Base-by-base conservation (phyloP, 2,329 filamentous ascomycete species). In the Clarireedia monteithiana region DNA sequence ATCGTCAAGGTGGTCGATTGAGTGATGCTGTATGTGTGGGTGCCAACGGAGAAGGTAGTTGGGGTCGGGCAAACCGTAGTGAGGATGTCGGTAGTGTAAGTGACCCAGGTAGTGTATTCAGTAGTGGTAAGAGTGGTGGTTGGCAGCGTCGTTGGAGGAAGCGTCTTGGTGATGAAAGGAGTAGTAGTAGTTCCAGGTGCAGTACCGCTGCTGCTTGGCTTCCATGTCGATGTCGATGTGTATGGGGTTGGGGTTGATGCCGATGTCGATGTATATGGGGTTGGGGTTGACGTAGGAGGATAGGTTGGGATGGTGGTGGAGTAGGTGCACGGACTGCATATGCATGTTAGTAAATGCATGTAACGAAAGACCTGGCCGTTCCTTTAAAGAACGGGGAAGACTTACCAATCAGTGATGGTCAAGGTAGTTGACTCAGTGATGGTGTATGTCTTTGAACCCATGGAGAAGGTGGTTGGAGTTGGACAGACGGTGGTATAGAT, bases 21-120 rank as follows among this genome's bases (percentile, higher is more conserved):
- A 62, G 83, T 84, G 73, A 90, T 76, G 64, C 80, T 86, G 69
- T 75, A 75, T 59, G 76, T 77, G 58, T 71, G 63, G 58, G 67
- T 68, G 57, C 69, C 70, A 62, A 74, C 66, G 42, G 71, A 70
- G 58, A 79, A 63, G 40, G 68, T 69, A 51, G 78, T 79, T 48
- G 55, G 44, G 10, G 55, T 48, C 2, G 44, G 54, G 23, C 48
- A 47, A 15, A 56, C 54, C 23, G 54, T 56, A 15, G 54, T 56
- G 34, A 52, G 42, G 39, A 56, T 56, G 36, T 53, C 49, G 6
- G 54, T 56, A 10, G 54, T 56, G 12, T 40, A 56, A 6, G 54
- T 56, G 15, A 49, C 46, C 54, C 54, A 56, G 23, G 54, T 53
- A 27, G 49, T 56, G 49, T 52, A 24, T 27, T 50, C 38, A 20